These are phyloP conservation scores for Solanum acaule DNA, from an alignment of 257 asterid genomes.

Conservation along the genomic window DNA sequence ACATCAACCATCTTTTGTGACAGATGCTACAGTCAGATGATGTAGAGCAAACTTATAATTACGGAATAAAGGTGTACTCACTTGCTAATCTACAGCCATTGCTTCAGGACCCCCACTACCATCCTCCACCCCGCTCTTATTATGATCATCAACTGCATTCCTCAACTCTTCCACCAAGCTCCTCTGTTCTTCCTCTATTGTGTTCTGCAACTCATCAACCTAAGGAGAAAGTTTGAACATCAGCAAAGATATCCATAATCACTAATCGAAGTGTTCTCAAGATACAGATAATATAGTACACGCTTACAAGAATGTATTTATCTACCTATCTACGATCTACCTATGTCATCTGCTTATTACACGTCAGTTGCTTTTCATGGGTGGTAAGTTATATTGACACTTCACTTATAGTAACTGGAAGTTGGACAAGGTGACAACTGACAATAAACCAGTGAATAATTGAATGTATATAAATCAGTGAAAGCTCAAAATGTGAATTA, in stretches of 20 bases:
- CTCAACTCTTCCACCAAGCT: constrained; percentile 84
- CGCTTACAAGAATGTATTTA: not conserved
- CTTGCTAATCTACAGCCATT: constrained; percentile 63
- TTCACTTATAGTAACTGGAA: not conserved
- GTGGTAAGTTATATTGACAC: not conserved
- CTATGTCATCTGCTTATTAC: not conserved
- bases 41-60: not conserved
- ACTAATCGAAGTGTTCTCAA: not conserved
- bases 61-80: not conserved
- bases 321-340: not conserved
- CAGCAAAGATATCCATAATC: not conserved
- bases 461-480: not conserved
- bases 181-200: constrained; percentile 85
- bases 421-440: not conserved
- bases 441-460: not conserved
- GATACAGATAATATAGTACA: not conserved
- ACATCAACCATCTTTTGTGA: not conserved
- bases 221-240: constrained; percentile 14
- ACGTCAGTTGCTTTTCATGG: not conserved
- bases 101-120: constrained; percentile 56
- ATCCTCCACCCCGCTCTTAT: constrained; percentile 47
- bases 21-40: not conserved
- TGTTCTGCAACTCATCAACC: constrained; percentile 95
- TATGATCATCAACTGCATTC: constrained; percentile 60
- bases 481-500: not conserved